Conservation (phyloP, 306 rosid species). For the Potentilla sterilis region DNA sequence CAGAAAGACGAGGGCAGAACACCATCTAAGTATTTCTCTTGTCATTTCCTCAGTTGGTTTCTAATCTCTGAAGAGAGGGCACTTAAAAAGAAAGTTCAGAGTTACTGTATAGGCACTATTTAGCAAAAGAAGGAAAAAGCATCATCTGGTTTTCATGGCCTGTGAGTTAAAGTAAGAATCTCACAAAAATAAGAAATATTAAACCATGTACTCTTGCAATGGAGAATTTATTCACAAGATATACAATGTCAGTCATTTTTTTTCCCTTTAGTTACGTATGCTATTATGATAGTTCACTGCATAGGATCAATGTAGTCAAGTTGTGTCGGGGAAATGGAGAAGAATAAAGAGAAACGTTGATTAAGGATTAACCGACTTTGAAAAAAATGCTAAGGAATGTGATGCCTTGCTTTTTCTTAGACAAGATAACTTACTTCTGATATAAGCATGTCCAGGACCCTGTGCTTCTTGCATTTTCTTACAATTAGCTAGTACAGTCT, state of each 20-base stretch:
- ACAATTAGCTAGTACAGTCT: background rate
- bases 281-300: background rate
- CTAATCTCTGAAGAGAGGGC: conserved; percentile 1
- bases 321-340: background rate
- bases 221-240: conserved; percentile 14
- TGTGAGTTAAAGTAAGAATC: conserved; percentile 10
- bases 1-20: conserved; percentile 25
- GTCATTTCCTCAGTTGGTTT: conserved; percentile 26
- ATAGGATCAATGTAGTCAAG: background rate
- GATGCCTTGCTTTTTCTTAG: background rate
- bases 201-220: background rate
- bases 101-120: background rate
- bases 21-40: conserved; percentile 11
- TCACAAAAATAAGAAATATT: background rate
- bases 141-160: background rate
- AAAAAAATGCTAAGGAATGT: background rate
- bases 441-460: background rate
- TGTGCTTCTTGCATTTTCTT: conserved; percentile 2
- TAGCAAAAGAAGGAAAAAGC: background rate
- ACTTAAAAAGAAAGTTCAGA: background rate
- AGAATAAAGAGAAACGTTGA: background rate
- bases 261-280: background rate
- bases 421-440: background rate
- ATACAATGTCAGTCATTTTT: background rate
- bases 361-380: background rate